These are phyloP conservation scores for Cucumis sativus DNA, from an alignment of 306 rosid species.

Conservation along the genomic window DNA sequence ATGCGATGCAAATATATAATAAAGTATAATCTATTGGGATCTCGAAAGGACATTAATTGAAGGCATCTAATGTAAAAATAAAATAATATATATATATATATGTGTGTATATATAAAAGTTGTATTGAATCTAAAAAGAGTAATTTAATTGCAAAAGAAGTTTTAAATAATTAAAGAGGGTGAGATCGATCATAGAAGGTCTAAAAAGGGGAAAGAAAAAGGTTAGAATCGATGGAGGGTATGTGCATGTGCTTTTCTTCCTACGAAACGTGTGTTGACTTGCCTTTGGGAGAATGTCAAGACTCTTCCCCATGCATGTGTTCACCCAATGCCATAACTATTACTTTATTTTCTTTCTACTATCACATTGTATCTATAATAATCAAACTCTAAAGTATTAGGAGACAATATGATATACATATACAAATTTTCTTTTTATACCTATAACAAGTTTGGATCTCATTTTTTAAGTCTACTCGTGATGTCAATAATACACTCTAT, in stretches of 20 bases:
- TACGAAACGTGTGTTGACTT: neutral
- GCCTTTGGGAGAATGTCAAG: neutral
- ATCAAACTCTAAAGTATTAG: no score
- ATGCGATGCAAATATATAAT: no score
- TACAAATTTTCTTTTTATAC: no score
- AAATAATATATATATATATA: neutral
- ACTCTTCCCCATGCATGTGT: neutral
- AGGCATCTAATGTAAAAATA: neutral
- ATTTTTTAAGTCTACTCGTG: no score
- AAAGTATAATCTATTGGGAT: neutral
- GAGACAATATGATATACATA: no score
- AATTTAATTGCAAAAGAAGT: neutral
- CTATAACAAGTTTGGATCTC: no score
- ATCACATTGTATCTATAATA: no score
- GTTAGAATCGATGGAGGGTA: neutral
- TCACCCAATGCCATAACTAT: neutral
- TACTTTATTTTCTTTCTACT: no score
- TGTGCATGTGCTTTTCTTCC: neutral
- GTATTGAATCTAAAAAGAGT: neutral
- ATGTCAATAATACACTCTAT: no score
- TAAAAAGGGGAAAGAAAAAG: neutral
- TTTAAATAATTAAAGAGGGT: neutral
- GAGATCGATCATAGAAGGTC: neutral
- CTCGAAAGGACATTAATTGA: neutral
- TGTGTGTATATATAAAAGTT: neutral